Conservation (phyloP, 495 filamentous ascomycete species). For the Penicillium desertorum region DNA sequence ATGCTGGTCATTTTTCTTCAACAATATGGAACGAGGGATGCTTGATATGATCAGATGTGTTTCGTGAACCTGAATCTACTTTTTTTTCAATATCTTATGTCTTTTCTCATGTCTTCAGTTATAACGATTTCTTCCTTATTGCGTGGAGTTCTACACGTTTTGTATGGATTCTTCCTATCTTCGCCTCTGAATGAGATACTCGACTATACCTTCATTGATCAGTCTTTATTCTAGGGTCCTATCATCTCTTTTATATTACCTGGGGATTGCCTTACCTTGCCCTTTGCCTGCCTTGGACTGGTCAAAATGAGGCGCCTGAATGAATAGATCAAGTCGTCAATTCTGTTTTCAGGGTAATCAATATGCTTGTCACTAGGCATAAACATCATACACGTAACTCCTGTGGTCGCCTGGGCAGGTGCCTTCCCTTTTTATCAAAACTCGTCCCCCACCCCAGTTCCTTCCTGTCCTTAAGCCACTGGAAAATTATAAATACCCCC, state of each 20-base stretch:
- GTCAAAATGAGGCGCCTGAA: too few relatives aligned
- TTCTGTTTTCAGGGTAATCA: too few relatives aligned
- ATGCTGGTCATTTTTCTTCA: not conserved
- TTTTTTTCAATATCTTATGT: not conserved
- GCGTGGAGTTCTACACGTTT: not conserved
- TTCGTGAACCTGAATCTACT: not conserved
- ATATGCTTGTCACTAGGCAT: too few relatives aligned
- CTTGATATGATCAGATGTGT: not conserved
- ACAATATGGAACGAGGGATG: not conserved
- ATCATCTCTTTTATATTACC: not conserved
- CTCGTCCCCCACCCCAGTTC: too few relatives aligned
- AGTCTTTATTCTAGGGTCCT: not conserved
- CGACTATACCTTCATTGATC: not conserved
- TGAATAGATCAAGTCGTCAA: too few relatives aligned
- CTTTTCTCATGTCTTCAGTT: not conserved
- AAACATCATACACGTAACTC: too few relatives aligned
- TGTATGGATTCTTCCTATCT: not conserved
- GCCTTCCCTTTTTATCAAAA: too few relatives aligned
- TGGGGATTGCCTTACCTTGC: not conserved
- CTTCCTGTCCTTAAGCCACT: not conserved
- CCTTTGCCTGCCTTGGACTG: not conserved
- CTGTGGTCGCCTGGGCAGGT: too few relatives aligned
- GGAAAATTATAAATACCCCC: not conserved
- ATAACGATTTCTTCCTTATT: not conserved
- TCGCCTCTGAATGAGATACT: not conserved